Evolutionary conservation across 257 asterid species (phyloP).

Genomic region (Penstemon barbatus): DNA sequence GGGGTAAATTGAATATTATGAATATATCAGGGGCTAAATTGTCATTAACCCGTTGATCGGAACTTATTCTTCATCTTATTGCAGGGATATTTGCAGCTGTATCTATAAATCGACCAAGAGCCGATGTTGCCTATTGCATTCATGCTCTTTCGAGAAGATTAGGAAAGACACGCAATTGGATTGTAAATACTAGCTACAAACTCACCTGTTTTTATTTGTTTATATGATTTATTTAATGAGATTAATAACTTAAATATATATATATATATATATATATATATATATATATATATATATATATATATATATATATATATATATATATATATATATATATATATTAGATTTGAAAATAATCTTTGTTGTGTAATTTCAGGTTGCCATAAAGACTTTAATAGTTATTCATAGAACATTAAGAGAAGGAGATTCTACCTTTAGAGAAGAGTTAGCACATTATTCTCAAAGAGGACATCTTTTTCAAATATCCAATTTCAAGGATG

Average conservation of each 20-base stretch:
- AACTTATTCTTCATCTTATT: background rate
- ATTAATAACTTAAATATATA: background rate
- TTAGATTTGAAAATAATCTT: too few relatives aligned
- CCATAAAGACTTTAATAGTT: slow-evolving; percentile 75
- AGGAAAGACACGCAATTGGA: slow-evolving; percentile 77
- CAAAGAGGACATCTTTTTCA: slow-evolving; percentile 70
- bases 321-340: too few relatives aligned
- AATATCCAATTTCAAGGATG: slow-evolving; percentile 83
- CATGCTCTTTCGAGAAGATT: slow-evolving; percentile 78
- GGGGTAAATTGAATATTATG: too few relatives aligned
- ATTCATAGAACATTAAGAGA: slow-evolving; percentile 82
- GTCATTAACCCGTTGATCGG: too few relatives aligned
- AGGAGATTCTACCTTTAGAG: slow-evolving; percentile 79
- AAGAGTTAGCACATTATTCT: slow-evolving; percentile 60
- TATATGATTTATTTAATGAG: background rate
- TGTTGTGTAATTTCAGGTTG: slow-evolving; percentile 53
- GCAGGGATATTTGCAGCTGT: slow-evolving; percentile 70
- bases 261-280: too few relatives aligned
- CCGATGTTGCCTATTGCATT: slow-evolving; percentile 91
- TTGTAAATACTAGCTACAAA: slow-evolving; percentile 40
- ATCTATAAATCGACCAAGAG: slow-evolving; percentile 65
- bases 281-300: background rate
- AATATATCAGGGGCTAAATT: too few relatives aligned
- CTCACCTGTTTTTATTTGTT: background rate
- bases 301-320: background rate